phyloP scores from a whole-genome alignment of 2,329 filamentous ascomycete species.

The Xylariaceae sp. region DNA sequence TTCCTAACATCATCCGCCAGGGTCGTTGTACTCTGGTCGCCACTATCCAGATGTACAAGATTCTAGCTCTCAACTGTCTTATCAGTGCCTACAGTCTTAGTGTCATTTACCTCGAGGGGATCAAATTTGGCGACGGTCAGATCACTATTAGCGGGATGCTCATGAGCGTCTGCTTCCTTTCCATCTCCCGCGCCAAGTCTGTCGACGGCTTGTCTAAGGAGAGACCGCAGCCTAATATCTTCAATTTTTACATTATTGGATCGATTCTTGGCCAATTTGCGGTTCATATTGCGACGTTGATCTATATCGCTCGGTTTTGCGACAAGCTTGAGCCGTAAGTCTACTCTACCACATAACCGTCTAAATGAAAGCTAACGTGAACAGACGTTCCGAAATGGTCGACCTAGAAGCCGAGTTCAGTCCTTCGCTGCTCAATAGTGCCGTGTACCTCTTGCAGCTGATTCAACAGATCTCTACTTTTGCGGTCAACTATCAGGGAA shows the following conservation, averaged over 20 bases:
- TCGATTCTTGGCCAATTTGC: slow-evolving; percentile 97
- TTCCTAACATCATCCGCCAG: slow-evolving; percentile 97
- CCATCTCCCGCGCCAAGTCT: slow-evolving; percentile 94
- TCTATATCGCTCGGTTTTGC: slow-evolving; percentile 91
- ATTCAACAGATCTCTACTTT: slow-evolving; percentile 99
- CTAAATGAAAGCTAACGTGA: slow-evolving; percentile 30
- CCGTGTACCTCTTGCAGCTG: slow-evolving; percentile 93
- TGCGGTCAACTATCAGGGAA: slow-evolving; percentile 98
- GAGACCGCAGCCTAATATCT: slow-evolving; percentile 96
- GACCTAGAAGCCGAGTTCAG: slow-evolving; percentile 95
- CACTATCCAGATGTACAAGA: slow-evolving; percentile 99
- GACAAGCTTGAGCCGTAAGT: slow-evolving; percentile 83
- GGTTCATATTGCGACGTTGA: slow-evolving; percentile 88
- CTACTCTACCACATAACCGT: not conserved
- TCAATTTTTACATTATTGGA: slow-evolving; percentile 98
- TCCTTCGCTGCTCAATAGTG: slow-evolving; percentile 92
- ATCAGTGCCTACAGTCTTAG: slow-evolving; percentile 97
- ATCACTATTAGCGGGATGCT: slow-evolving; percentile 99
- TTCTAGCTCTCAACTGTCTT: slow-evolving; percentile 93
- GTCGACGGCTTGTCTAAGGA: slow-evolving; percentile 96
- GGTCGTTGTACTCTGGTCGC: slow-evolving; percentile 96
- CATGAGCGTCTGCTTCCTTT: slow-evolving; percentile 99
- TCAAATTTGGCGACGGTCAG: slow-evolving; percentile 98
- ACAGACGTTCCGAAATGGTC: slow-evolving; percentile 60
- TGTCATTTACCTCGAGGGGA: slow-evolving; percentile 94